Evolutionary conservation across 2,329 filamentous ascomycete species (phyloP), one percentile per base, ranked within the genome.

Genomic region (Phialocephala sp.): DNA sequence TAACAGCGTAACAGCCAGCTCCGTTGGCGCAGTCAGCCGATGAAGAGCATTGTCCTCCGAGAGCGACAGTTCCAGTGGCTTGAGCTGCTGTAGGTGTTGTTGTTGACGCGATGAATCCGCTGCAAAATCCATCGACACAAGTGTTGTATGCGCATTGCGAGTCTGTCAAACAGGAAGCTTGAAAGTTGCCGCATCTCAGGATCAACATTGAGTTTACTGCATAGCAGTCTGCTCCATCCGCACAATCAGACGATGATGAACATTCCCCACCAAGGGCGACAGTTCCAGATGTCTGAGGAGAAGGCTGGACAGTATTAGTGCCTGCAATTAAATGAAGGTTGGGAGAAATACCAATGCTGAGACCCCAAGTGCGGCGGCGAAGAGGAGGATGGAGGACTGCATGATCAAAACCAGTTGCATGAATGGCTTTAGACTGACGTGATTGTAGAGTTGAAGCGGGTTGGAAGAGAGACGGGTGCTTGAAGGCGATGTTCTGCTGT

Each of bases 171-270:
- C 52, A 56, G 27, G 14, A 18, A 9, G 52, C 52, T 56, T 56
- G 27, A 18, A 56, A 56, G 35, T 56, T 56, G 35, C 52, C 52
- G 35, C 52, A 56, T 35, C 24, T 6, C 4, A 24, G 12, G 14
- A 35, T 35, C 5, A 56, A 14, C 52, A 56, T 56, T 6, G 52
- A 56, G n/a, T 56, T 56, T 15, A 37, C 35, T n/a, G 52, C 52
- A n/a, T 56, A 56, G 27, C 52, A 56, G 35, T 56, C 35, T n/a
- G 52, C 52, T n/a, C 52, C 52, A n/a, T 27, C 57, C 9, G 65
- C 67, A 65, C 69, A 71, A 9, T 65, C 56, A 1, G 60, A 60
- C n/a, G 63, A 60, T 9, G 57, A 61, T 41, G 65, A 52, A 12
- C 63, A 67, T 27, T 52, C 54, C 18, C 35, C 52, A n/a, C 66